phyloP scores from a whole-genome alignment of 257 asterid genomes.

The Primulina eburnea region DNA sequence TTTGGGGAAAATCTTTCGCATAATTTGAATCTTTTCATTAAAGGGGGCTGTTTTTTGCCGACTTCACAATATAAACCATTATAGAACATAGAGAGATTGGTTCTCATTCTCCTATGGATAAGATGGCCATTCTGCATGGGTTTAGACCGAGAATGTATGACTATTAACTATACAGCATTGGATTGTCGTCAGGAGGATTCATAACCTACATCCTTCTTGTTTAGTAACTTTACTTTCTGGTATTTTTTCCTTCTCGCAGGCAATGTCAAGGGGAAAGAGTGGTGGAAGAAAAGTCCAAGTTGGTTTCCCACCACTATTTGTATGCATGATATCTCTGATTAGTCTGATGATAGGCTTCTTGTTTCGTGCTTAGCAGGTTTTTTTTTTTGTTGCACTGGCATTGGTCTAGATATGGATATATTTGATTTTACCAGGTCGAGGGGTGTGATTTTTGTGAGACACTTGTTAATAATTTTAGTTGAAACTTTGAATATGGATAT shows the following conservation, averaged over 20 bases:
- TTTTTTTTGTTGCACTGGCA: constrained; percentile 16
- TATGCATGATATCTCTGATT: constrained; percentile 65
- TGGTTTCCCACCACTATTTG: constrained; percentile 72
- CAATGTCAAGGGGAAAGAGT: constrained; percentile 33
- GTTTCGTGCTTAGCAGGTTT: constrained; percentile 27
- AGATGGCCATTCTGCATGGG: not conserved
- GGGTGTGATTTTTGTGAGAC: constrained; percentile 19
- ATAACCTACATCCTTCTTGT: not conserved
- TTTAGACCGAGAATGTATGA: not conserved
- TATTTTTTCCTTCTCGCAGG: constrained; percentile 35
- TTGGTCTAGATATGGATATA: constrained; percentile 1
- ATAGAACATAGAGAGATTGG: not conserved
- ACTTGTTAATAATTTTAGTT: constrained; percentile 29
- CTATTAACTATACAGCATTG: not conserved
- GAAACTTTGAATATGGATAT: constrained; percentile 24
- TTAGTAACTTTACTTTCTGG: not conserved
- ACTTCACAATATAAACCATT: not conserved
- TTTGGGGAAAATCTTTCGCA: not conserved
- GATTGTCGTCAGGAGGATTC: not conserved
- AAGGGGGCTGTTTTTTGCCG: not conserved
- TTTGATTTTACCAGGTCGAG: constrained; percentile 2
- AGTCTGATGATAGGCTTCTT: constrained; percentile 51
- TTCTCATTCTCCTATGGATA: not conserved
- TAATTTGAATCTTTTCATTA: not conserved
- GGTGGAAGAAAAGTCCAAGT: constrained; percentile 41